Percentiles rank a stretch among this genome's conserved stretches.
These are phyloP conservation scores for Arabidopsis thaliana DNA, from an alignment of 345 rosid genomes.

Conservation along the genomic window DNA sequence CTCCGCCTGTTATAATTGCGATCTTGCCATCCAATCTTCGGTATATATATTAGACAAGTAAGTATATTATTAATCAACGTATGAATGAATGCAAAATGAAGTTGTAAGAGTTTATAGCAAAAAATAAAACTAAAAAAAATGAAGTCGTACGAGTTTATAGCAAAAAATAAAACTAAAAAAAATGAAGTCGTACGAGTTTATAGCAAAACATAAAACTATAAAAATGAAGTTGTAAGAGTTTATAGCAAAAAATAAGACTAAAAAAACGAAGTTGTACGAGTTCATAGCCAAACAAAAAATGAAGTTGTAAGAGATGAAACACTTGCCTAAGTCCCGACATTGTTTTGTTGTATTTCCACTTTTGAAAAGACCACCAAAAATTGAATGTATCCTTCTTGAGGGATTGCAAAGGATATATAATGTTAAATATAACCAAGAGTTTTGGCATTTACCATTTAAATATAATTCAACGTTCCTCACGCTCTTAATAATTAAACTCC, in stretches of 20 bases:
- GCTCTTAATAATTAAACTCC: background rate
- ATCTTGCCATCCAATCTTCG: background rate
- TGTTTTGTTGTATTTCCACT: background rate
- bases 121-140: too few relatives aligned
- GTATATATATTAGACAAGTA: background rate
- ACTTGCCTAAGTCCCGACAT: conserved; percentile 28
- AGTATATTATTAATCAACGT: background rate
- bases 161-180: too few relatives aligned
- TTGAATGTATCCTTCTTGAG: background rate
- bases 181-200: too few relatives aligned
- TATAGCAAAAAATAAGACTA: too few relatives aligned
- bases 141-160: too few relatives aligned
- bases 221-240: too few relatives aligned
- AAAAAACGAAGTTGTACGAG: too few relatives aligned
- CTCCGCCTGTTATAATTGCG: background rate
- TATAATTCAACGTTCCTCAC: background rate
- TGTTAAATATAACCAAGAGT: background rate
- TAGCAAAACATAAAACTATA: too few relatives aligned
- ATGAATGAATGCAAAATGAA: background rate
- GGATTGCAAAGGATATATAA: background rate
- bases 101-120: too few relatives aligned
- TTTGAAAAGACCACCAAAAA: background rate
- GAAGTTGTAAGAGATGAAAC: background rate
- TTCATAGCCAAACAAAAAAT: background rate
- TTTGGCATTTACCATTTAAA: background rate